phyloP scores from a whole-genome alignment of 2,329 filamentous ascomycete species.

The Xylariaceae sp. region DNA sequence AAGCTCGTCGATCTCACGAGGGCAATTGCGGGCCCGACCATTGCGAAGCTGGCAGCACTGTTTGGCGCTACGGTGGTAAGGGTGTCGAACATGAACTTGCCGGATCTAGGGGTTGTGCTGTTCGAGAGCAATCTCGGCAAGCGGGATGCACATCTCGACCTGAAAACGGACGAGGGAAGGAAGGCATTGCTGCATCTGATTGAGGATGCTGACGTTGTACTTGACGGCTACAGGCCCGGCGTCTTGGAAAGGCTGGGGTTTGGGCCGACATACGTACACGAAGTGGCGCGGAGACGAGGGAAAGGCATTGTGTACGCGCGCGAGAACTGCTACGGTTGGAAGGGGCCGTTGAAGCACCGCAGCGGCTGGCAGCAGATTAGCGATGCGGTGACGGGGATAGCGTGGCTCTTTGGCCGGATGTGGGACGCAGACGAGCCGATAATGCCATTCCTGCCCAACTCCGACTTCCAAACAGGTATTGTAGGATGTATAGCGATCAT shows the following conservation, averaged over 20 bases:
- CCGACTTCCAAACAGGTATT: slow-evolving; percentile 37
- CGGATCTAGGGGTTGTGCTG: slow-evolving; percentile 37
- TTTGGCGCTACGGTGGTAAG: slow-evolving; percentile 40
- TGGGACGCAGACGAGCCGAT: slow-evolving; percentile 34
- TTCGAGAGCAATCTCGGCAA: slow-evolving; percentile 42
- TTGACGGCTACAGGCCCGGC: slow-evolving; percentile 41
- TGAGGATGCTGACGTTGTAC: slow-evolving; percentile 38
- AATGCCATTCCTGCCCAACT: slow-evolving; percentile 37
- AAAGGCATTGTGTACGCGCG: slow-evolving; percentile 38
- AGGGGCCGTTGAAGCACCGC: slow-evolving; percentile 36
- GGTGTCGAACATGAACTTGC: slow-evolving; percentile 37
- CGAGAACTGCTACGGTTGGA: slow-evolving; percentile 43
- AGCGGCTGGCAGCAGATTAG: slow-evolving; percentile 41
- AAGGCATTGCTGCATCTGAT: slow-evolving; percentile 28
- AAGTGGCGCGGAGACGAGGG: slow-evolving; percentile 29
- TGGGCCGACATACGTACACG: slow-evolving; percentile 30
- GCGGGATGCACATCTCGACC: slow-evolving; percentile 36
- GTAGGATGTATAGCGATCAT: slow-evolving; percentile 35
- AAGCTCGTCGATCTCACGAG: slow-evolving; percentile 41
- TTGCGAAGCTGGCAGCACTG: slow-evolving; percentile 37
- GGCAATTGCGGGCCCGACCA: slow-evolving; percentile 41
- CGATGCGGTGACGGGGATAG: slow-evolving; percentile 34
- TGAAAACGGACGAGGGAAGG: slow-evolving; percentile 35
- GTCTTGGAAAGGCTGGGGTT: slow-evolving; percentile 38
- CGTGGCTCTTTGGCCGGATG: slow-evolving; percentile 36